phyloP scores from a whole-genome alignment of 169 alveolate species.

The Blepharisma undulans region DNA sequence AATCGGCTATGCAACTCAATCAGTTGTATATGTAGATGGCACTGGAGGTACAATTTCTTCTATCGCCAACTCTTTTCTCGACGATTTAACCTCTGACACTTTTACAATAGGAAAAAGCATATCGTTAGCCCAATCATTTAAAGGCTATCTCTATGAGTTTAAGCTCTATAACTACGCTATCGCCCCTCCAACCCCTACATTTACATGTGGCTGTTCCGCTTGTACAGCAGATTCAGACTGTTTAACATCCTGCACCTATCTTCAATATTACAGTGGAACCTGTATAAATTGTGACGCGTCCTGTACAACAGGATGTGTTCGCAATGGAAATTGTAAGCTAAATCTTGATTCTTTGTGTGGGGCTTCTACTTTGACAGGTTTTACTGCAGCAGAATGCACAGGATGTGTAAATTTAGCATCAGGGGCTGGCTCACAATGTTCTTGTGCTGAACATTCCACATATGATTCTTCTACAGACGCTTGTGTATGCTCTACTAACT shows the following conservation, averaged over 20 bases:
- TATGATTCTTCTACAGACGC: not conserved
- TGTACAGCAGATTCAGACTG: not conserved
- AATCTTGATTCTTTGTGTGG: not conserved
- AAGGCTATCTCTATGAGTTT: not conserved
- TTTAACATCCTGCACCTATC: not conserved
- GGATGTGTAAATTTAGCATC: not conserved
- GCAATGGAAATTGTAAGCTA: not conserved
- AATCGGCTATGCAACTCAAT: not conserved
- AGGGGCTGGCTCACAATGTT: not conserved
- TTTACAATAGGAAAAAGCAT: not conserved
- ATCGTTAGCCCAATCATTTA: not conserved
- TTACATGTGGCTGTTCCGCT: not conserved
- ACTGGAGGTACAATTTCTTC: not conserved
- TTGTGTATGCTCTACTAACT: not conserved
- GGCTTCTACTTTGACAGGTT: not conserved
- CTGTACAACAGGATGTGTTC: conserved; percentile 13
- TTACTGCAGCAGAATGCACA: not conserved
- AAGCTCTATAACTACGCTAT: not conserved
- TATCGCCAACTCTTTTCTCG: not conserved
- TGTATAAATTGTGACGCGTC: not conserved
- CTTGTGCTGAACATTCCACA: not conserved
- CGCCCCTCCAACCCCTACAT: not conserved
- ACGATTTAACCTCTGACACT: not conserved
- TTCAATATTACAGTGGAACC: not conserved
- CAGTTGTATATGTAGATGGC: not conserved